Evolutionary conservation across 768 basidiomycete species (phyloP).

Genomic region (Glaciozyma antarctica): DNA sequence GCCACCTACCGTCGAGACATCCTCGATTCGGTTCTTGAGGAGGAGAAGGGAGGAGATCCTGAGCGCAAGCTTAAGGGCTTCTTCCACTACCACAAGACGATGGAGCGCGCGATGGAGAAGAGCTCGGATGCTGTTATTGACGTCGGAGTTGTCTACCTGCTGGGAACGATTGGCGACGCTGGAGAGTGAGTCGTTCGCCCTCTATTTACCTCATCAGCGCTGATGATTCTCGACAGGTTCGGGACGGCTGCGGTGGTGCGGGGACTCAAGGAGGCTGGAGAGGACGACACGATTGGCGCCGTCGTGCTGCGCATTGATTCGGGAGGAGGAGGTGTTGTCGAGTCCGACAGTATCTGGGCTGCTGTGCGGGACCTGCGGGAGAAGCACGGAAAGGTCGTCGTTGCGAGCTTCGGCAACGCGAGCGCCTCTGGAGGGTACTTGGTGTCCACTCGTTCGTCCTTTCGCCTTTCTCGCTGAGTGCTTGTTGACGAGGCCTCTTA

Average conservation of each 20-base stretch:
- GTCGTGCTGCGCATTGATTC: conserved; percentile 35
- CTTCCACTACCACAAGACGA: conserved; percentile 32
- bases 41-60: conserved; percentile 12
- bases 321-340: conserved; percentile 35
- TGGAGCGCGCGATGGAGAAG: conserved; percentile 27
- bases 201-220: not conserved
- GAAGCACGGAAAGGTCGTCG: conserved; percentile 33
- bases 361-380: conserved; percentile 33
- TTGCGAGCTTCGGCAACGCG: conserved; percentile 34
- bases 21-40: conserved; percentile 15
- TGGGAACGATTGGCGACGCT: conserved; percentile 33
- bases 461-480: not conserved
- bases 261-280: conserved; percentile 34
- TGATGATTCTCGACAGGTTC: conserved; percentile 14
- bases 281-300: conserved; percentile 33
- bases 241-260: conserved; percentile 29
- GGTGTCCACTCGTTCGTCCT: conserved; percentile 20
- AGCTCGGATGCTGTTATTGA: conserved; percentile 23
- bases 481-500: not conserved
- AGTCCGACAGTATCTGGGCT: conserved; percentile 33
- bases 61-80: conserved; percentile 31
- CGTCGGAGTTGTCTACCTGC: conserved; percentile 35
- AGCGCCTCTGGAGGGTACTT: conserved; percentile 35
- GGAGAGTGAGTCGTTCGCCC: conserved; percentile 19
- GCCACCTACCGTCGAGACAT: conserved; percentile 27